Percentiles rank a stretch among this genome's conserved stretches.
These are phyloP conservation scores for Sextonia rubra DNA, from an alignment of 164 flowering plant species.

Conservation along the genomic window DNA sequence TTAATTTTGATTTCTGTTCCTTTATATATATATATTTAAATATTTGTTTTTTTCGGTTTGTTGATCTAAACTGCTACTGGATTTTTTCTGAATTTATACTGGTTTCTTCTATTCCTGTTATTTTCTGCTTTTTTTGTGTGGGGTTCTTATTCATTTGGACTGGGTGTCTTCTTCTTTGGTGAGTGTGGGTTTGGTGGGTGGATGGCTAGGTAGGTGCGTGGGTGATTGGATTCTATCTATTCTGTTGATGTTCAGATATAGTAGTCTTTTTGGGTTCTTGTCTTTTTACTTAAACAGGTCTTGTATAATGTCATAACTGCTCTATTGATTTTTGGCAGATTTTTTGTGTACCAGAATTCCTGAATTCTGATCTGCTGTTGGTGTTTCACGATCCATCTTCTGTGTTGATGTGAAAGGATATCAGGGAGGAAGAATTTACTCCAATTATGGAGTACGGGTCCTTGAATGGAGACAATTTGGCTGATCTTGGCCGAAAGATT, in stretches of 20 bases:
- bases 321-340: not conserved
- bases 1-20: not conserved
- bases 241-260: not conserved
- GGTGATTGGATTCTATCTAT: not conserved
- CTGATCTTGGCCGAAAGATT: slow-evolving; percentile 25
- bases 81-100: not conserved
- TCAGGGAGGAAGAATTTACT: not conserved
- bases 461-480: slow-evolving; percentile 28
- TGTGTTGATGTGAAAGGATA: slow-evolving; percentile 1
- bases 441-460: slow-evolving; percentile 34
- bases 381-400: not conserved
- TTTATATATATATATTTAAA: no score
- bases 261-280: not conserved
- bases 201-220: not conserved
- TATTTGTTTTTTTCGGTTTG: not conserved
- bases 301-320: not conserved
- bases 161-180: not conserved
- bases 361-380: not conserved
- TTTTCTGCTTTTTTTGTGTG: not conserved
- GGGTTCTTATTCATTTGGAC: not conserved
- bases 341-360: not conserved
- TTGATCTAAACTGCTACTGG: no score
- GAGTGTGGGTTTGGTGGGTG: not conserved
- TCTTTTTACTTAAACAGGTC: not conserved
- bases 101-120: not conserved